These are phyloP conservation scores for Trichothecium sympodiale DNA, from an alignment of 2,329 filamentous ascomycete genomes.

Conservation along the genomic window DNA sequence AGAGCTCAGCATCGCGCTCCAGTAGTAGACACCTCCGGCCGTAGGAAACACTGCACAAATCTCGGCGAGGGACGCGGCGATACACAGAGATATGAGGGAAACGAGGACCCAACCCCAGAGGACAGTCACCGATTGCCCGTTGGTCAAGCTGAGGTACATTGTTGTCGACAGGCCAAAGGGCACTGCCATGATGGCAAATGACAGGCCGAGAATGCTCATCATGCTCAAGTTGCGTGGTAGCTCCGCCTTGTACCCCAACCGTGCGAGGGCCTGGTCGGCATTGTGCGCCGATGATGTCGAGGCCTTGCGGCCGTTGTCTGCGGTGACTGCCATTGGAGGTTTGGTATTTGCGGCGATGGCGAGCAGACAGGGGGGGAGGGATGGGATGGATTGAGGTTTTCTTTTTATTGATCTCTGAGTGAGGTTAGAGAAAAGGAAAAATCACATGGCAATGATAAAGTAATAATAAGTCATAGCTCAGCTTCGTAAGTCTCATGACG, in stretches of 20 bases:
- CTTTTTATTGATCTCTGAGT: too few relatives aligned
- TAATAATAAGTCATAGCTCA: too few relatives aligned
- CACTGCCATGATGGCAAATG: slow-evolving; percentile 39
- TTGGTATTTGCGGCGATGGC: too few relatives aligned
- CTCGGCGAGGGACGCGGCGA: slow-evolving; percentile 61
- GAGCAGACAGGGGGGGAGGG: too few relatives aligned
- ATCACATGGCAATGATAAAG: too few relatives aligned
- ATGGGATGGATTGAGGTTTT: too few relatives aligned
- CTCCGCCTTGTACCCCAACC: slow-evolving; percentile 38
- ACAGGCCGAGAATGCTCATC: slow-evolving; percentile 36
- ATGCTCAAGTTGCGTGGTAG: slow-evolving; percentile 38
- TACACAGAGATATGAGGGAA: slow-evolving; percentile 59
- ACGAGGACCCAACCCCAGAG: slow-evolving; percentile 59
- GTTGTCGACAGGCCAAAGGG: slow-evolving; percentile 39
- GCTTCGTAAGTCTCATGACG: too few relatives aligned
- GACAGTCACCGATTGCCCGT: slow-evolving; percentile 61
- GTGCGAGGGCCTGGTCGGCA: slow-evolving; percentile 32
- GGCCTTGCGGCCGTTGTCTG: neutral
- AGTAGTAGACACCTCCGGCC: slow-evolving; percentile 59
- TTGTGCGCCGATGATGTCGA: slow-evolving; percentile 2
- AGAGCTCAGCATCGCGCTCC: slow-evolving; percentile 57
- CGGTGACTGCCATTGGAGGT: too few relatives aligned
- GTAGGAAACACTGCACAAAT: slow-evolving; percentile 57
- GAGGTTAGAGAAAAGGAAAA: too few relatives aligned
- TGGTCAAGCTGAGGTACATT: slow-evolving; percentile 46